Evolutionary conservation across 2,329 filamentous ascomycete species (phyloP), one percentile per base, ranked within the genome.

Genomic region (Pleomassaria siparia): DNA sequence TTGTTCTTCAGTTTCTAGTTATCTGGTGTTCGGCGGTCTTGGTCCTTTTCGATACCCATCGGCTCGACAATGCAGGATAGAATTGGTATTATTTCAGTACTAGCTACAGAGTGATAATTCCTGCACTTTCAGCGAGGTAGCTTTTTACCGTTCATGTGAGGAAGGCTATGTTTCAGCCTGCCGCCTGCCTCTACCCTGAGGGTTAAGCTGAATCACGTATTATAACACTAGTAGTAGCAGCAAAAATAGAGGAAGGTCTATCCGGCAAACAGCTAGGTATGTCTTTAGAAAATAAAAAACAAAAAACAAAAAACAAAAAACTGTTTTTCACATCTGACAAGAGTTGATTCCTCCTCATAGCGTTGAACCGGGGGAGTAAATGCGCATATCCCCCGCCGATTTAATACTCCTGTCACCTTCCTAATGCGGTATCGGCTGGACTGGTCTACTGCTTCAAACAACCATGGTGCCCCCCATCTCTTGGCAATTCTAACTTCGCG

Each of bases 11-110:
- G 20, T 8, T 20, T 35, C 8, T n/a, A 24, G 10, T 12, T 40
- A 24, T 24, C 21, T 24, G 36, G 21, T 15, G 22, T 26, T 41
- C 12, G 24, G 39, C 9, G 22, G 18, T 12, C 35, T 22, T 6
- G 6, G n/a, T 37, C n/a, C 18, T 22, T 37, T 37, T 37, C 35
- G 35, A 37, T 37, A 37, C 35, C 35, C 35, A 22, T 37, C 35
- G 20, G 35, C 8, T 13, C 35, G 4, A 18, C 4, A 16, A 20
- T 35, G 15, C n/a, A 8, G 32, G 6, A 35, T 35, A 35, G 9
- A 16, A 35, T 6, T 18, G 32, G 6, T 6, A 35, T 35, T n/a
- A 9, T 30, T 8, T 9, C 13, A 9, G 28, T 13, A n/a, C n/a
- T n/a, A n/a, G n/a, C n/a, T n/a, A n/a, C n/a, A n/a, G n/a, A n/a